A percentile compares a stretch with the other conserved stretches of the same genome.
These are phyloP conservation scores for Ceratobasidium sp. DNA, from an alignment of 1,284 basidiomycete species.

Conservation along the genomic window DNA sequence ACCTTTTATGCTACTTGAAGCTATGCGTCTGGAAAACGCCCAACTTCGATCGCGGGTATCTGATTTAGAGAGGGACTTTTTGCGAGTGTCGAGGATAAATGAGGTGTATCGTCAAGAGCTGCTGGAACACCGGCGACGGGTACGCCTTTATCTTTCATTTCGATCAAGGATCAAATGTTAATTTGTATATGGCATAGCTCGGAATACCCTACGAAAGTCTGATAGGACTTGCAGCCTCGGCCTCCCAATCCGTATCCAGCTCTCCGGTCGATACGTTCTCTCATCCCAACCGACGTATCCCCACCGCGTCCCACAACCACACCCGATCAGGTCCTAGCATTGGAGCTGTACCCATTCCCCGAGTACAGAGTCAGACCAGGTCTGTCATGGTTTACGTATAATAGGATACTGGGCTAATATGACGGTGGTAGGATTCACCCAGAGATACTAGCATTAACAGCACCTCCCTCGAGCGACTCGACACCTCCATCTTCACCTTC, in stretches of 20 bases:
- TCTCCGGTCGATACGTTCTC: slow-evolving; percentile 66
- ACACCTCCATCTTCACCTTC: slow-evolving; percentile 69
- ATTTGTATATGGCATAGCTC: slow-evolving; percentile 54
- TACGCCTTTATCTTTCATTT: slow-evolving; percentile 53
- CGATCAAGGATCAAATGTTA: not conserved
- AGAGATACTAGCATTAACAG: slow-evolving; percentile 52
- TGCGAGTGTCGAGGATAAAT: slow-evolving; percentile 72
- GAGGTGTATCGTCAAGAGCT: slow-evolving; percentile 82
- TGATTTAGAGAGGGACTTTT: slow-evolving; percentile 75
- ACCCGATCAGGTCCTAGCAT: slow-evolving; percentile 48
- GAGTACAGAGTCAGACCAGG: slow-evolving; percentile 61
- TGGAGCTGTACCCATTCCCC: slow-evolving; percentile 69
- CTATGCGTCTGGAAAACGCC: slow-evolving; percentile 75
- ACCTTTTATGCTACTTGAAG: slow-evolving; percentile 60
- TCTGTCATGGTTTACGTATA: no score
- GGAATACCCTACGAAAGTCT: slow-evolving; percentile 76
- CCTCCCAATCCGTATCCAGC: slow-evolving; percentile 15
- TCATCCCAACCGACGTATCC: slow-evolving; percentile 59
- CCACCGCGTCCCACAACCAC: slow-evolving; percentile 44
- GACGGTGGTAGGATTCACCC: not conserved
- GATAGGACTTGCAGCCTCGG: slow-evolving; percentile 61
- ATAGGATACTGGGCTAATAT: no score
- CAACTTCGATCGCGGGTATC: slow-evolving; percentile 47
- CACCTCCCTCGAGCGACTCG: slow-evolving; percentile 53
- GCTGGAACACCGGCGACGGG: slow-evolving; percentile 73